phyloP scores from a whole-genome alignment of 768 basidiomycete species.

The Boletus rubropictus region DNA sequence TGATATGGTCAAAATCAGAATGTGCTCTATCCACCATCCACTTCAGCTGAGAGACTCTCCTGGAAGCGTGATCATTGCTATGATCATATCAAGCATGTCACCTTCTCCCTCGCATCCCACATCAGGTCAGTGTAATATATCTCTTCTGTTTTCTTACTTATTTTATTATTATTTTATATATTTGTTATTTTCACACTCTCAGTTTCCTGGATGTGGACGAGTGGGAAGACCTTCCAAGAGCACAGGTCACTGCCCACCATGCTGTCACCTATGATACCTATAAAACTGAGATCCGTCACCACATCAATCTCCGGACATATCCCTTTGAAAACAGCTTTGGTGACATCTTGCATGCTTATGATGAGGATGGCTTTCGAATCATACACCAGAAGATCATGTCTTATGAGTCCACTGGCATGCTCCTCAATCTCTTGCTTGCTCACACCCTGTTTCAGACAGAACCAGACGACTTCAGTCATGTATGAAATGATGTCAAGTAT shows the following conservation, averaged over 20 bases:
- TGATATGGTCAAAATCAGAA: background rate
- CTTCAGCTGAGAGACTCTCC: background rate
- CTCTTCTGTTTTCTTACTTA: too few species aligned
- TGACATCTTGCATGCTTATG: background rate
- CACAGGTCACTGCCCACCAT: background rate
- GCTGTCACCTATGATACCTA: background rate
- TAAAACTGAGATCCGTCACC: too few species aligned
- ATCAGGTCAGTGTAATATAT: background rate
- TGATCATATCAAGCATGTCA: background rate
- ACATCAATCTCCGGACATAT: background rate
- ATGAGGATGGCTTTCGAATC: background rate
- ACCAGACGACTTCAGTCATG: background rate
- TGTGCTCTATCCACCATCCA: too few species aligned
- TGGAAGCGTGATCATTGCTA: background rate
- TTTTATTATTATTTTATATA: too few species aligned
- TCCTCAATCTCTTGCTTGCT: background rate
- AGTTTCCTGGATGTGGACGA: background rate
- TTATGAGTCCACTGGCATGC: fast-evolving
- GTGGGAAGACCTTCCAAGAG: background rate
- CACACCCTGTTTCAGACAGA: background rate
- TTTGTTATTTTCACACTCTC: too few species aligned
- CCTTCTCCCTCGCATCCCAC: background rate
- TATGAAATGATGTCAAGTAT: background rate
- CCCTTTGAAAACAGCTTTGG: background rate
- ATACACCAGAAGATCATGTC: background rate